Conservation (phyloP, 2,329 filamentous ascomycete species). For the Gnomoniopsis smithogilvyi region DNA sequence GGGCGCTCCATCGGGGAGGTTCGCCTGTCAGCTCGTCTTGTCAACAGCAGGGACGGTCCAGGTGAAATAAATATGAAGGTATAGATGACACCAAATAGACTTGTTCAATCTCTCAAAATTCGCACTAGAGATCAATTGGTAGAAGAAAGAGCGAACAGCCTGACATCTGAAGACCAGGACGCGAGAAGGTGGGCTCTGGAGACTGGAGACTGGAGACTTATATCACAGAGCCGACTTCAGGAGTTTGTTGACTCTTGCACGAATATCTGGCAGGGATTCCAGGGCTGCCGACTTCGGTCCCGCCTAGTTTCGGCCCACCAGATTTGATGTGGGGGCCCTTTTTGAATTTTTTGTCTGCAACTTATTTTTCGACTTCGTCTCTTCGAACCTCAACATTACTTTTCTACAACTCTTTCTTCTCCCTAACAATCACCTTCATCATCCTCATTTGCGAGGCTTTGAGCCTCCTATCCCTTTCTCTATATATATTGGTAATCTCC, state of each 20-base stretch:
- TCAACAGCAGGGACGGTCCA: not conserved
- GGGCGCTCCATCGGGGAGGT: conserved; percentile 17
- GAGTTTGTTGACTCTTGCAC: not conserved
- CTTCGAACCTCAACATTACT: not conserved
- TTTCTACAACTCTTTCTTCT: not conserved
- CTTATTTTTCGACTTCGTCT: not conserved
- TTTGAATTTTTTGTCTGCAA: not conserved
- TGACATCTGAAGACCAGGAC: not conserved
- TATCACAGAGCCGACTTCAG: not conserved
- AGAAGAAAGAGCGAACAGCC: not conserved
- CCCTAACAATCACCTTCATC: not conserved
- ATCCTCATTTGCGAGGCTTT: too few relatives aligned
- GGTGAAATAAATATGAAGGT: not conserved
- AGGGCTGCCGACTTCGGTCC: conserved; percentile 3
- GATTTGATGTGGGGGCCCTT: not conserved
- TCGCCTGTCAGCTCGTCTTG: not conserved
- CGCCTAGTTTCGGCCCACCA: not conserved
- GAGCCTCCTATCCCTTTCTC: not conserved
- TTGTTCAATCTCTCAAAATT: too few relatives aligned
- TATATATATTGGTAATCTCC: too few relatives aligned
- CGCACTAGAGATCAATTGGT: not conserved
- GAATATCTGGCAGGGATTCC: not conserved
- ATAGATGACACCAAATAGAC: too few relatives aligned
- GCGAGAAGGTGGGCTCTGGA: not conserved
- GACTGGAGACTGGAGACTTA: too few relatives aligned